Evolutionary conservation across 2,329 filamentous ascomycete genomes (phyloP).

Genomic region (Orbilia blumenaviensis): DNA sequence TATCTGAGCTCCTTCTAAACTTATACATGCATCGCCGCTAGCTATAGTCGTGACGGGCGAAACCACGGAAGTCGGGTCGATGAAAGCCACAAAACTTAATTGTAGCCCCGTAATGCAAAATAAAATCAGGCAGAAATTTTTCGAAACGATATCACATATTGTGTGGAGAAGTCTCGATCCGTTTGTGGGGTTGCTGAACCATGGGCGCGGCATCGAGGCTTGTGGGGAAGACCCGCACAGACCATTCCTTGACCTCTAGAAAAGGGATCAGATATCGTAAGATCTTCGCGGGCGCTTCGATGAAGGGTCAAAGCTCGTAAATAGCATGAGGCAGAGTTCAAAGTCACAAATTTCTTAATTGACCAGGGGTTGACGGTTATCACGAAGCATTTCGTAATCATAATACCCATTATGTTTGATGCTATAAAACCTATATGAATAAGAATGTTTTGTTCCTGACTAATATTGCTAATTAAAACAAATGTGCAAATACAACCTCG

Average conservation of each 20-base stretch:
- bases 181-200: constrained; percentile 29
- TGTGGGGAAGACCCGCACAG: constrained; percentile 30
- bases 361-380: background rate
- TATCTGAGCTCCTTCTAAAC: constrained; percentile 16
- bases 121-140: constrained; percentile 13
- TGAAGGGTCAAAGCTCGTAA: constrained; percentile 16
- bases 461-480: constrained; percentile 17
- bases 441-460: background rate
- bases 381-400: constrained; percentile 27
- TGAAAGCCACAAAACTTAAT: background rate
- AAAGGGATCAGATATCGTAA: constrained; percentile 37
- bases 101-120: background rate
- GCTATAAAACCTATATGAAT: constrained; percentile 1
- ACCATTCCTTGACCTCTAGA: constrained; percentile 29
- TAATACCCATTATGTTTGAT: constrained; percentile 1
- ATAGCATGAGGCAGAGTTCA: background rate
- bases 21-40: no score
- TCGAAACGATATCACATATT: background rate
- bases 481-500: background rate
- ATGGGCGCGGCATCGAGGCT: constrained; percentile 29
- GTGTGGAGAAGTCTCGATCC: constrained; percentile 27
- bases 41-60: background rate
- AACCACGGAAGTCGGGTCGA: constrained; percentile 11
- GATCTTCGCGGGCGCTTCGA: constrained; percentile 24
- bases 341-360: constrained; percentile 12